These are phyloP conservation scores for Chaetomium strumarium DNA, from an alignment of 2,329 filamentous ascomycete genomes.

Conservation along the genomic window DNA sequence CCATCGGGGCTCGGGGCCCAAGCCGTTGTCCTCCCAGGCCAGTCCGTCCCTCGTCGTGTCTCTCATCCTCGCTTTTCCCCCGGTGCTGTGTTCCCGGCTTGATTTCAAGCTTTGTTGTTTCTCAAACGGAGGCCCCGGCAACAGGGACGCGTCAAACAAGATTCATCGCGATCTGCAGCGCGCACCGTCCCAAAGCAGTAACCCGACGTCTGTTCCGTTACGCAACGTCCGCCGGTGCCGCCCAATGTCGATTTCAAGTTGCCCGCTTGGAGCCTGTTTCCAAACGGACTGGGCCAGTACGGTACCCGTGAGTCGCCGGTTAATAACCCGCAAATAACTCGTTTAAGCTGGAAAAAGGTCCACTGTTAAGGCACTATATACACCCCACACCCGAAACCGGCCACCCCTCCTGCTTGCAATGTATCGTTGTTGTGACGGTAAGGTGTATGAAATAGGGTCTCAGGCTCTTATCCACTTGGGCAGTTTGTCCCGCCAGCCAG, in stretches of 20 bases:
- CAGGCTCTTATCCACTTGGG: too few relatives aligned
- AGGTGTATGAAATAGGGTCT: too few relatives aligned
- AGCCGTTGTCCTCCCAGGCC: constrained; percentile 22
- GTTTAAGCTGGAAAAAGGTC: too few relatives aligned
- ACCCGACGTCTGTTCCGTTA: background rate
- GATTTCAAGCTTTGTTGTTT: background rate
- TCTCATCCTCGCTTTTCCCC: constrained; percentile 6
- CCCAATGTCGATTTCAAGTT: background rate
- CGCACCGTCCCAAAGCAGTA: background rate
- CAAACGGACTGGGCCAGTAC: too few relatives aligned
- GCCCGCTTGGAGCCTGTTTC: background rate
- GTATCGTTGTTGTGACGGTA: too few relatives aligned
- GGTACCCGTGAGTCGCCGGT: too few relatives aligned
- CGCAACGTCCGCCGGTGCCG: background rate
- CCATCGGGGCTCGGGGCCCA: constrained; percentile 25
- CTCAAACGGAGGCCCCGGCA: background rate
- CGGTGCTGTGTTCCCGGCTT: background rate
- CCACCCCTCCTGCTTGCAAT: too few relatives aligned
- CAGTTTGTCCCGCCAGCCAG: too few relatives aligned
- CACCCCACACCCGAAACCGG: too few relatives aligned
- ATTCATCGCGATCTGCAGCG: constrained; percentile 3
- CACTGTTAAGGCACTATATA: too few relatives aligned
- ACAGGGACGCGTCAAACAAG: constrained; percentile 4
- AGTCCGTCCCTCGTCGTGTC: constrained; percentile 22
- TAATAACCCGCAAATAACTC: too few relatives aligned